Evolutionary conservation across 169 alveolate genomes (phyloP).

Genomic region (Eimeria necatrix): DNA sequence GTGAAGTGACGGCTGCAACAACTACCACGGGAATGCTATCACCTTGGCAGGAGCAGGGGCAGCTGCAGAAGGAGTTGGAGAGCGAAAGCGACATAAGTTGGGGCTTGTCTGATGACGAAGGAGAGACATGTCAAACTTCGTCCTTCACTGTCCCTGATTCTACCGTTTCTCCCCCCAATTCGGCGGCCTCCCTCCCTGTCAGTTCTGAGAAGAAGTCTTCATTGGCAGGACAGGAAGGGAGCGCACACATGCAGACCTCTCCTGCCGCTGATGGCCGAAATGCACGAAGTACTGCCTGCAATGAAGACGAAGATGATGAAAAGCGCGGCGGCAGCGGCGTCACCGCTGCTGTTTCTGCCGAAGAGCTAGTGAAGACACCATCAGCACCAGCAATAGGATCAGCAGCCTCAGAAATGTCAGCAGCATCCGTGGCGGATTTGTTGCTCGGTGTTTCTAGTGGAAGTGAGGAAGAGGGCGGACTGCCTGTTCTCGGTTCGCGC

Average conservation of each 20-base stretch:
- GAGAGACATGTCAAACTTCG: neutral
- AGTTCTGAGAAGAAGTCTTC: neutral
- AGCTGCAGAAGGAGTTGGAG: conserved; percentile 34
- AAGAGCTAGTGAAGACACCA: neutral
- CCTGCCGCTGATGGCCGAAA: too few species aligned
- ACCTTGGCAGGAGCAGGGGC: conserved; percentile 25
- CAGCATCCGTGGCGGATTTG: conserved; percentile 3
- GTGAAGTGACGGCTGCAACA: neutral
- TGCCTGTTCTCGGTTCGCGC: conserved; percentile 14
- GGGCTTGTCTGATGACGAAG: conserved; percentile 68
- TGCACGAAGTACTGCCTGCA: too few species aligned
- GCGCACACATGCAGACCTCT: too few species aligned
- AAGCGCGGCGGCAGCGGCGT: conserved; percentile 16
- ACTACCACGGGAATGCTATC: neutral
- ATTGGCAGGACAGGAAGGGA: neutral
- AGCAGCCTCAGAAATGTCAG: neutral
- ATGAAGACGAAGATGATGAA: too few species aligned
- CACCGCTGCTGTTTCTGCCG: neutral
- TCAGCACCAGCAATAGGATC: conserved; percentile 10
- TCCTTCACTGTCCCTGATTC: neutral
- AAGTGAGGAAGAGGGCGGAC: conserved; percentile 28
- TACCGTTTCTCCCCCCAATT: neutral
- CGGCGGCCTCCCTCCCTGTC: neutral
- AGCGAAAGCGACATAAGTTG: conserved; percentile 78
- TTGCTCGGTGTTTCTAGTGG: neutral